These are phyloP conservation scores for Cornus suecica DNA, from an alignment of 148 eudicot species.

Conservation along the genomic window DNA sequence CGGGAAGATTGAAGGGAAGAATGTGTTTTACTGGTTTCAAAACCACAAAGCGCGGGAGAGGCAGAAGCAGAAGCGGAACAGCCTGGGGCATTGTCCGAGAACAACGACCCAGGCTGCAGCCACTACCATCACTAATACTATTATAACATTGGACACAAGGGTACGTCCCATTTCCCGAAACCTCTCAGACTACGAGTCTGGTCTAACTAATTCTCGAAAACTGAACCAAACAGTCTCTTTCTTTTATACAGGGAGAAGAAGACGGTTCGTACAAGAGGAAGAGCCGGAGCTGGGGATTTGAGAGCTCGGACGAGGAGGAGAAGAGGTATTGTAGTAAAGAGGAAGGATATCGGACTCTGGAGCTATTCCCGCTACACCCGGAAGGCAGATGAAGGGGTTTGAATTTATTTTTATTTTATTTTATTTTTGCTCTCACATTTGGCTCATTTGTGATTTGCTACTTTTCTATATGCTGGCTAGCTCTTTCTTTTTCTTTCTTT, in stretches of 20 bases:
- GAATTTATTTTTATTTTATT: neutral
- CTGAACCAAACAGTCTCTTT: too few relatives aligned
- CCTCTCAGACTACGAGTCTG: too few relatives aligned
- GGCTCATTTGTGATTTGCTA: slow-evolving; percentile 7
- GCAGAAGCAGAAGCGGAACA: slow-evolving; percentile 78
- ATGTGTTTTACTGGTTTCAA: slow-evolving; percentile 96
- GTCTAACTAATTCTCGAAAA: too few relatives aligned
- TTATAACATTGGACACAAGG: slow-evolving; percentile 40
- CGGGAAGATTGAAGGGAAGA: slow-evolving; percentile 94
- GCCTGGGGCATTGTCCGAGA: slow-evolving; percentile 38
- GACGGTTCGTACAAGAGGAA: slow-evolving; percentile 68
- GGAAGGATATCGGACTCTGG: slow-evolving; percentile 61
- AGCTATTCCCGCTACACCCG: slow-evolving; percentile 87
- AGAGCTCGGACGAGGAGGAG: slow-evolving; percentile 33
- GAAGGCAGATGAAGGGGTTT: slow-evolving; percentile 50
- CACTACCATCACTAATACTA: slow-evolving; percentile 22
- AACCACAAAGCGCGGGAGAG: slow-evolving; percentile 96
- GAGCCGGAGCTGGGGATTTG: slow-evolving; percentile 62
- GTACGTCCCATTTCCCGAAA: slow-evolving; percentile 22
- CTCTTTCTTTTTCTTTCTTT: slow-evolving; percentile 31
- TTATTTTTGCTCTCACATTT: neutral
- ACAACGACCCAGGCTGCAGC: slow-evolving; percentile 19
- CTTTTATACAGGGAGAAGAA: slow-evolving; percentile 25
- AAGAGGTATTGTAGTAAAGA: slow-evolving; percentile 21
- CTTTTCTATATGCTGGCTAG: slow-evolving; percentile 12